These are phyloP conservation scores for Talaromyces borbonicus DNA, from an alignment of 495 filamentous ascomycete species.

Conservation along the genomic window DNA sequence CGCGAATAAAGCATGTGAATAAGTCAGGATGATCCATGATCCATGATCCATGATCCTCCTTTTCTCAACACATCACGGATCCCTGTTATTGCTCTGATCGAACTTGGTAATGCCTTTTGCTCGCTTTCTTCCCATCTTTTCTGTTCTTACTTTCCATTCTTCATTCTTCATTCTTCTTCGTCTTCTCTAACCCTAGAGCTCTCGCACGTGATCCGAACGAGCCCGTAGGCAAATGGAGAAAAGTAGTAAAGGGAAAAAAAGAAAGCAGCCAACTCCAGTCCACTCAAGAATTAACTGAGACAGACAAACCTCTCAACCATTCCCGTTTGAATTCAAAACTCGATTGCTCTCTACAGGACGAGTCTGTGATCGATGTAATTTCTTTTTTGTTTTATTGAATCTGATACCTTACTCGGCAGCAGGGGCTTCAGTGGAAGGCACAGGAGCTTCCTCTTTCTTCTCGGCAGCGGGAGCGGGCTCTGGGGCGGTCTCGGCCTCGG, in stretches of 20 bases:
- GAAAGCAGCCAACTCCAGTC: constrained; percentile 5
- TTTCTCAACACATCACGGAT: not conserved
- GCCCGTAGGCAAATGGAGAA: constrained; percentile 7
- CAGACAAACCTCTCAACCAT: constrained; percentile 4
- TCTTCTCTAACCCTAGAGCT: constrained; percentile 12
- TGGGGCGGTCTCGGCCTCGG: constrained; percentile 74
- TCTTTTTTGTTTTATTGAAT: constrained; percentile 16
- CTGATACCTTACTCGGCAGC: constrained; percentile 37
- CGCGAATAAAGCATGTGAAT: not conserved
- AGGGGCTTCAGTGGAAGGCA: constrained; percentile 42
- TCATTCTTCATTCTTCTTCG: constrained; percentile 9
- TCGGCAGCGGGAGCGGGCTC: constrained; percentile 47
- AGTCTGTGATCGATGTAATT: constrained; percentile 27
- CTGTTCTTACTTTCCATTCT: constrained; percentile 4
- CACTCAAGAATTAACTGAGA: constrained; percentile 2
- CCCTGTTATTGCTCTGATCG: constrained; percentile 7
- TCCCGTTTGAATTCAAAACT: constrained; percentile 3
- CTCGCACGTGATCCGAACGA: constrained; percentile 13
- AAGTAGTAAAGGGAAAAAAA: constrained; percentile 3
- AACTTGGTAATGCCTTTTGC: constrained; percentile 5
- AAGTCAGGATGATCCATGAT: not conserved
- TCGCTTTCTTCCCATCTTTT: not conserved
- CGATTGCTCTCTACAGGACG: constrained; percentile 23
- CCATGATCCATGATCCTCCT: constrained; percentile 13
- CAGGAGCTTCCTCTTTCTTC: constrained; percentile 49